phyloP scores from a whole-genome alignment of 2,329 filamentous ascomycete species.

The Cephalotrichum gorgonifer region DNA sequence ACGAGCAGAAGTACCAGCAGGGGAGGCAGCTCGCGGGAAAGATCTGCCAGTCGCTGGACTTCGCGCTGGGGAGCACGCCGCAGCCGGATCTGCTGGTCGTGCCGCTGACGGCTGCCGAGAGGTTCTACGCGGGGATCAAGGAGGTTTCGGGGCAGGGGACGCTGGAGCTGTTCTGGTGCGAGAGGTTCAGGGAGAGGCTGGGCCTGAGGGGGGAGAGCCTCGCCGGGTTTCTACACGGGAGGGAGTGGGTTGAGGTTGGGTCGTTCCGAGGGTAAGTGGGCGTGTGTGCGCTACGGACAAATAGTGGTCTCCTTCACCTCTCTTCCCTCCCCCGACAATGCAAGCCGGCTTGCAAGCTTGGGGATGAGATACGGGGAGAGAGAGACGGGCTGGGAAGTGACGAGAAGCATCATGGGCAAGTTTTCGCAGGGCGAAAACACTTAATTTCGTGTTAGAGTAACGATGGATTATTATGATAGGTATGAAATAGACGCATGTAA shows the following conservation, averaged over 20 bases:
- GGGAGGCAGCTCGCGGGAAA: constrained; percentile 33
- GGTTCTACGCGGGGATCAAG: constrained; percentile 30
- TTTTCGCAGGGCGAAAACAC: too few species aligned
- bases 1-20: constrained; percentile 31
- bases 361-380: too few species aligned
- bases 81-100: constrained; percentile 36
- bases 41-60: constrained; percentile 41
- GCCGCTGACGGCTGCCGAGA: constrained; percentile 30
- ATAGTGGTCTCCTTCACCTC: too few species aligned
- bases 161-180: constrained; percentile 37
- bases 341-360: too few species aligned
- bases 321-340: too few species aligned
- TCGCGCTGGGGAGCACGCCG: constrained; percentile 27
- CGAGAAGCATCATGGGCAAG: too few species aligned
- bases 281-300: too few species aligned
- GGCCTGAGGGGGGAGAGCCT: constrained; percentile 29
- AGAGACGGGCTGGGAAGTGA: too few species aligned
- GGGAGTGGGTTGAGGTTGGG: constrained; percentile 27
- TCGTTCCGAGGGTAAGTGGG: constrained; percentile 1
- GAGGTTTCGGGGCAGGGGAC: constrained; percentile 26
- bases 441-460: too few species aligned
- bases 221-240: constrained; percentile 24
- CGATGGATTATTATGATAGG: too few species aligned
- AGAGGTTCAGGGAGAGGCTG: constrained; percentile 29
- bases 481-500: too few species aligned